Percentiles rank a stretch among this genome's conserved stretches.
Conservation (phyloP, 2,329 filamentous ascomycete genomes). For the Colletotrichum graminicola region DNA sequence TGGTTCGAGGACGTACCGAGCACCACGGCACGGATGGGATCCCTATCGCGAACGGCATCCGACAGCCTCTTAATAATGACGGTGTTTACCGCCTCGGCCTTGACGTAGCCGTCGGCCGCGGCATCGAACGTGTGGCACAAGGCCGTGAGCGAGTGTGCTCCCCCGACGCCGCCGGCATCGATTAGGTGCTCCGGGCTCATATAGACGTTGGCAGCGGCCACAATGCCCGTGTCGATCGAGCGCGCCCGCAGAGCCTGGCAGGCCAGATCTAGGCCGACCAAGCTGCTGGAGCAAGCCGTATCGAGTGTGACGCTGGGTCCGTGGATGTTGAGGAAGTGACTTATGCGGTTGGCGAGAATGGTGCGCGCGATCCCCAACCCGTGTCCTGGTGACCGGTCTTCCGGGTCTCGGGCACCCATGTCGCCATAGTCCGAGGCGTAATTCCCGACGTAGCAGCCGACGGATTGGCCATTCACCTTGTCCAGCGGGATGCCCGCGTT, state of each 20-base stretch:
- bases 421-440: conserved; percentile 32
- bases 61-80: conserved; percentile 58
- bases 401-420: conserved; percentile 11
- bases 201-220: conserved; percentile 50
- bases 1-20: conserved; percentile 49
- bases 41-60: conserved; percentile 57
- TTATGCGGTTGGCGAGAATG: conserved; percentile 53
- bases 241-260: conserved; percentile 46
- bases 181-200: conserved; percentile 47
- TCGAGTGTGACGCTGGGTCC: conserved; percentile 60
- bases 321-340: conserved; percentile 52
- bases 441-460: conserved; percentile 35
- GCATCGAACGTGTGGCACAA: conserved; percentile 43
- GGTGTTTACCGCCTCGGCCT: conserved; percentile 59
- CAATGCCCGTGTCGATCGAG: conserved; percentile 47
- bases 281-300: no score
- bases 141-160: no score
- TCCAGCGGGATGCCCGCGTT: conserved; percentile 45
- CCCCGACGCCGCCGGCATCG: conserved; percentile 22
- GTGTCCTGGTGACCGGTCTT: conserved; percentile 27
- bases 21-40: conserved; percentile 53
- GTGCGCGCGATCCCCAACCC: conserved; percentile 39
- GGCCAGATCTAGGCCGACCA: conserved; percentile 66
- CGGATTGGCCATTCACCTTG: no score
- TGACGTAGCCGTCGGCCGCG: conserved; percentile 58